phyloP scores from a whole-genome alignment of 129 eudicot species.

The Helianthus annuus region DNA sequence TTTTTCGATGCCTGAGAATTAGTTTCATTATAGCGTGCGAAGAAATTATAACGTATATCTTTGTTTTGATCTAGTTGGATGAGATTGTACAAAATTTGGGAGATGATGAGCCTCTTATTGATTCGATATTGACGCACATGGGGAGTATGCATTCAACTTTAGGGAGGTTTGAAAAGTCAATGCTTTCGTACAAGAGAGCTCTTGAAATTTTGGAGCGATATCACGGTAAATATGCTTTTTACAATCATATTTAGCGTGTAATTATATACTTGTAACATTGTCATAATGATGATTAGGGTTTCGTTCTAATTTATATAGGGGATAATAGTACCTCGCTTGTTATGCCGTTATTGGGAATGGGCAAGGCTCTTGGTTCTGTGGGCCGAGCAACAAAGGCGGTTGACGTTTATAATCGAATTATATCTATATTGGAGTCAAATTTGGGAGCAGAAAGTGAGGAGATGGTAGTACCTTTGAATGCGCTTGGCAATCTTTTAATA shows the following conservation, averaged over 20 bases:
- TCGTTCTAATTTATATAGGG: constrained; percentile 43
- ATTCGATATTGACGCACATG: constrained; percentile 79
- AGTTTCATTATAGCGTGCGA: too few species aligned
- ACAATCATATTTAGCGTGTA: not conserved
- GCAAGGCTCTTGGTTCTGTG: constrained; percentile 58
- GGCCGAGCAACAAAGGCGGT: constrained; percentile 64
- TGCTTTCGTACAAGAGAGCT: constrained; percentile 53
- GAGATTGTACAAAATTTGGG: constrained; percentile 52
- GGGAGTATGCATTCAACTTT: constrained; percentile 74
- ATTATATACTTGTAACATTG: not conserved
- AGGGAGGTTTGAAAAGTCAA: constrained; percentile 63
- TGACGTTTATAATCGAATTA: constrained; percentile 57
- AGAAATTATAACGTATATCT: not conserved
- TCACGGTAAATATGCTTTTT: constrained; percentile 47
- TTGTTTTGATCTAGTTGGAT: constrained; percentile 53
- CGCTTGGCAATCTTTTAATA: constrained; percentile 68
- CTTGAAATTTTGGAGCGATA: constrained; percentile 46
- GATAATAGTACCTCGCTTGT: constrained; percentile 50
- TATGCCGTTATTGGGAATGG: constrained; percentile 76
- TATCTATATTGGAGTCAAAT: constrained; percentile 53
- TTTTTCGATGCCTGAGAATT: not conserved
- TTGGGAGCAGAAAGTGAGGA: constrained; percentile 57
- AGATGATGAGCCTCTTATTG: constrained; percentile 77
- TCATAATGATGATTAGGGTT: constrained; percentile 9
- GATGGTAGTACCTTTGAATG: constrained; percentile 64